Conservation (phyloP, 306 rosid species). For the Vigna reflexopilosa region DNA sequence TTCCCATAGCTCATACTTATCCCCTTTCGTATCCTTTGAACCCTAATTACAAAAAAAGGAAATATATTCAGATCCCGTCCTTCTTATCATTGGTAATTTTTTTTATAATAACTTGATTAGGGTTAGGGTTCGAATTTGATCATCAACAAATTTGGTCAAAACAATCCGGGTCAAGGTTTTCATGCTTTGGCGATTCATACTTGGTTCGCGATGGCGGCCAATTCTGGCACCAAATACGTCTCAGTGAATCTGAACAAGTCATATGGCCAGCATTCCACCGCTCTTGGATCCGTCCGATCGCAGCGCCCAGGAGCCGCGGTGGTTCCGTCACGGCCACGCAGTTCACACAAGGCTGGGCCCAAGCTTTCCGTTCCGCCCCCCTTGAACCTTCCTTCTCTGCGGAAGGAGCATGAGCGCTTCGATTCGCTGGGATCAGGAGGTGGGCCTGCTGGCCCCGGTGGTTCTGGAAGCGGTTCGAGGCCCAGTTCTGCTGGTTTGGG, state of each 20-base stretch:
- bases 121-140: conserved; percentile 33
- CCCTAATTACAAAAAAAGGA: conserved; percentile 45
- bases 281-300: conserved; percentile 63
- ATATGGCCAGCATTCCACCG: conserved; percentile 73
- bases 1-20: conserved; percentile 44
- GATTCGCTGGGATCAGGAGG: conserved; percentile 75
- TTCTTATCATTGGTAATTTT: not conserved
- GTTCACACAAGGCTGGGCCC: conserved; percentile 86
- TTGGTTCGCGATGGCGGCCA: conserved; percentile 86
- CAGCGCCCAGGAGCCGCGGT: conserved; percentile 69
- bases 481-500: conserved; percentile 86
- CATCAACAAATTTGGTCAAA: conserved; percentile 15
- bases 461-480: conserved; percentile 70
- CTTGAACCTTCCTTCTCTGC: conserved; percentile 89
- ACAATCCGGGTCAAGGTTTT: conserved; percentile 42
- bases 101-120: not conserved
- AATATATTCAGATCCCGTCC: not conserved
- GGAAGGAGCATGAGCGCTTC: conserved; percentile 88
- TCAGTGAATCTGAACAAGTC: conserved; percentile 98
- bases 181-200: conserved; percentile 73
- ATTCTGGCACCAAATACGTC: conserved; percentile 85
- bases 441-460: conserved; percentile 70
- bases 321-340: conserved; percentile 89
- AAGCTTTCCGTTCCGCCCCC: conserved; percentile 99
- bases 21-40: conserved; percentile 26